Evolutionary conservation across 2,329 filamentous ascomycete species (phyloP).

Genomic region (Leptographium wingfieldii): DNA sequence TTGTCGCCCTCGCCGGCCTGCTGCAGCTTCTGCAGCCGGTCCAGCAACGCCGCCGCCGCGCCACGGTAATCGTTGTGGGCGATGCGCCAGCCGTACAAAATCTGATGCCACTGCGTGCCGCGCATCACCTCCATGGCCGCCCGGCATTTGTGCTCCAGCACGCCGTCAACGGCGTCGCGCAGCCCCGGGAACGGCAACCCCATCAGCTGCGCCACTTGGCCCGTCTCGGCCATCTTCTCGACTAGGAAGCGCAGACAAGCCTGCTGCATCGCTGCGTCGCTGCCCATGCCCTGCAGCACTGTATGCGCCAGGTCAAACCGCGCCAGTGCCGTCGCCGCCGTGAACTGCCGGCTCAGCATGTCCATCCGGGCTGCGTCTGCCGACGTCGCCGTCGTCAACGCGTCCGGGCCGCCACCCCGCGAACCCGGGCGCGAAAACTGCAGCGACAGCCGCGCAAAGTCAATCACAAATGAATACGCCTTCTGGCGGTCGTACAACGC

Average conservation of each 20-base stretch:
- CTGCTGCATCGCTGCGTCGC: constrained; percentile 48
- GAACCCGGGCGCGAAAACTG: constrained; percentile 36
- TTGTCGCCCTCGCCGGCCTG: constrained; percentile 46
- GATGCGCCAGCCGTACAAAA: constrained; percentile 85
- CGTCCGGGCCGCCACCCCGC: not conserved
- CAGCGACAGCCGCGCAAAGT: constrained; percentile 67
- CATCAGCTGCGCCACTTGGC: constrained; percentile 54
- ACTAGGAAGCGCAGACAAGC: constrained; percentile 60
- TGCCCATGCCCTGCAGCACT: constrained; percentile 53
- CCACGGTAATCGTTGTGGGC: constrained; percentile 78
- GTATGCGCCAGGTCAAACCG: constrained; percentile 76
- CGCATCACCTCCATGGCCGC: constrained; percentile 38
- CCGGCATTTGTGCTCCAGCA: constrained; percentile 56
- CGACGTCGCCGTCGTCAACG: not conserved
- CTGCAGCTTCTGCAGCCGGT: constrained; percentile 50
- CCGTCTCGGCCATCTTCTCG: constrained; percentile 55
- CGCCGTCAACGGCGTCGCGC: constrained; percentile 64
- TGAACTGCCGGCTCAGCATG: constrained; percentile 74
- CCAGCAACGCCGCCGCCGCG: constrained; percentile 48
- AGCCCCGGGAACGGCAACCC: constrained; percentile 62
- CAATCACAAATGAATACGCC: constrained; percentile 67
- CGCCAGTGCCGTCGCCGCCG: constrained; percentile 63
- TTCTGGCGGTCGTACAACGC: constrained; percentile 68
- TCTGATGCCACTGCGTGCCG: constrained; percentile 67
- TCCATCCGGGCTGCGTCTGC: constrained; percentile 32